These are phyloP conservation scores for Ophiocordyceps robertsii DNA, from an alignment of 2,329 filamentous ascomycete genomes.

Conservation along the genomic window DNA sequence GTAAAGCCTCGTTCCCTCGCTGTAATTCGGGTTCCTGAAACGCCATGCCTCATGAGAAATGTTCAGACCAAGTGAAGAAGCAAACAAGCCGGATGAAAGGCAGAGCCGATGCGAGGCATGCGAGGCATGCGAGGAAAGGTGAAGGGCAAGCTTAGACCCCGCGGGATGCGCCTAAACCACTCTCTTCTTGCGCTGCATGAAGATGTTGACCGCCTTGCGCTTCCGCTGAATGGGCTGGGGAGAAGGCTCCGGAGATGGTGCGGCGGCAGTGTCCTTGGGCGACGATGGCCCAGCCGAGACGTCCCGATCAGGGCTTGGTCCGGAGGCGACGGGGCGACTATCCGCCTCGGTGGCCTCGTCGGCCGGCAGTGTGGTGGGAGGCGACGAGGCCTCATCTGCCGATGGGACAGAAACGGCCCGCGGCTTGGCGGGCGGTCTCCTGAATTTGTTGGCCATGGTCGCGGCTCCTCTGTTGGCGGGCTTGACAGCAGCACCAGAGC, in stretches of 20 bases:
- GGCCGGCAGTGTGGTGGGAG: neutral
- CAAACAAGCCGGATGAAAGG: no score
- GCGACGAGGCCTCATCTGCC: neutral
- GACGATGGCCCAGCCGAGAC: neutral
- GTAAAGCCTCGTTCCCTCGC: no score
- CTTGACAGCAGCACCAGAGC: neutral
- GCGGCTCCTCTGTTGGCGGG: neutral
- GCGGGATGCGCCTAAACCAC: neutral
- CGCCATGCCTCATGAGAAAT: no score
- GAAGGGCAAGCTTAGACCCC: no score
- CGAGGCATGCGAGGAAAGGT: no score
- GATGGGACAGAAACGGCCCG: neutral
- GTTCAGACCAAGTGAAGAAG: no score
- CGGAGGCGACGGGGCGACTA: neutral
- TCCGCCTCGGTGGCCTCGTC: neutral
- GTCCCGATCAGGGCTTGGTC: neutral
- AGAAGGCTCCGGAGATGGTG: neutral
- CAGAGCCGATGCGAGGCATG: no score
- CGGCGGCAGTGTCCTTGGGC: neutral
- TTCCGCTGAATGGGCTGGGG: constrained; percentile 17
- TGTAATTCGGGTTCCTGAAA: no score
- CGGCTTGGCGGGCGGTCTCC: neutral
- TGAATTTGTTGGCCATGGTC: constrained; percentile 5
- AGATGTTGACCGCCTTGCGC: constrained; percentile 33
- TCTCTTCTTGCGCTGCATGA: constrained; percentile 34